Conservation (phyloP, 2,329 filamentous ascomycete genomes). For the Hymenoscyphus albidus region DNA sequence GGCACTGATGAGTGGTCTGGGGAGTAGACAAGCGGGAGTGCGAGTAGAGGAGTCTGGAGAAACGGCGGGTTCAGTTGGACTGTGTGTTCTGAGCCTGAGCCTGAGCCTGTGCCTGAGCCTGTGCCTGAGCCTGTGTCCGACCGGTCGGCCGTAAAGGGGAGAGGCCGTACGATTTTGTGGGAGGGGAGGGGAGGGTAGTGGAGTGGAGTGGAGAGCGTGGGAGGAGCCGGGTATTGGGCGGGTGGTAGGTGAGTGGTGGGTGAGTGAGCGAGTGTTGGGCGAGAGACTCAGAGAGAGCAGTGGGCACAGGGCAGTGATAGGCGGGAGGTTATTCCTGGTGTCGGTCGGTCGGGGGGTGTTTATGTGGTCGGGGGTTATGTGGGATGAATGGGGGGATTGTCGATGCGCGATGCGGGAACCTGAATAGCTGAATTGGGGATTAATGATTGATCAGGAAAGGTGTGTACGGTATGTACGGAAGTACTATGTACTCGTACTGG, state of each 20-base stretch:
- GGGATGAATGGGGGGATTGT: background rate
- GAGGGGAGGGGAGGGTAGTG: background rate
- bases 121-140: background rate
- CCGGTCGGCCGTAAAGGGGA: constrained; percentile 4
- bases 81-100: background rate
- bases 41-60: background rate
- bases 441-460: constrained; percentile 36
- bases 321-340: background rate
- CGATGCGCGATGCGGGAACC: constrained; percentile 14
- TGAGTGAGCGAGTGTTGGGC: background rate
- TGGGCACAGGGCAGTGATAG: background rate
- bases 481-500: no score
- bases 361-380: background rate
- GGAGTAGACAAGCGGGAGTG: no score
- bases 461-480: constrained; percentile 7
- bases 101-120: no score
- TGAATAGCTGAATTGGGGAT: constrained; percentile 30
- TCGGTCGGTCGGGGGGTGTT: constrained; percentile 3
- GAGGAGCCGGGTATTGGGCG: background rate
- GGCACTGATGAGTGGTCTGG: background rate
- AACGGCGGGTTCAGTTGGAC: constrained; percentile 5
- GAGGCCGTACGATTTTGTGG: constrained; percentile 11
- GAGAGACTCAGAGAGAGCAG: background rate
- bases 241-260: background rate
- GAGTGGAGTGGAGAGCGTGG: background rate